These are phyloP conservation scores for Zea luxurians DNA, from an alignment of 176 grass and related monocot genomes.

Conservation along the genomic window DNA sequence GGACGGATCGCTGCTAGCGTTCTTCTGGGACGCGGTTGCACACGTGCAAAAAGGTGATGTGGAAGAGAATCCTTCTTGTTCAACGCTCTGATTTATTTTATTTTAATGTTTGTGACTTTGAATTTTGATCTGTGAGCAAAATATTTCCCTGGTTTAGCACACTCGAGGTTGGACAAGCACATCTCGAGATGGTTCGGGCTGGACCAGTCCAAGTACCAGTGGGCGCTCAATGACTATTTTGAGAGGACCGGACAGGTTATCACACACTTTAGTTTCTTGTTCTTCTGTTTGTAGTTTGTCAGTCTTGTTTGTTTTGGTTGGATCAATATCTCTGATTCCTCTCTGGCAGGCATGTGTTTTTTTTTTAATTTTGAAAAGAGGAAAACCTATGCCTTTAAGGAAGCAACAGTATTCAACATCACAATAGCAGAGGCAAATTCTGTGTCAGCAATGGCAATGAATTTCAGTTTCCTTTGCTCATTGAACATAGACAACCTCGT, in stretches of 20 bases:
- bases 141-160: constrained; percentile 46
- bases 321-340: too few relatives aligned
- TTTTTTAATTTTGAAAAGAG: too few relatives aligned
- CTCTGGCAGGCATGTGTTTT: too few relatives aligned
- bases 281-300: too few relatives aligned
- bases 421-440: too few relatives aligned
- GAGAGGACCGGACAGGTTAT: constrained; percentile 60
- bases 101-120: constrained; percentile 16
- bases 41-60: constrained; percentile 71
- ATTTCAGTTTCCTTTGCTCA: too few relatives aligned
- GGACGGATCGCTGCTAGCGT: constrained; percentile 36
- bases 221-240: constrained; percentile 72
- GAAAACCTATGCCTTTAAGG: too few relatives aligned
- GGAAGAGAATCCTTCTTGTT: not conserved
- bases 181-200: constrained; percentile 82
- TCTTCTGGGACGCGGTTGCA: constrained; percentile 61
- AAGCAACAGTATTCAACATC: too few relatives aligned
- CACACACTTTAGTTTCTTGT: not conserved
- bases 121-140: constrained; percentile 15
- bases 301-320: too few relatives aligned
- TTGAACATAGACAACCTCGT: too few relatives aligned
- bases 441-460: too few relatives aligned
- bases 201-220: constrained; percentile 84
- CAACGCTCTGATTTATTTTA: not conserved
- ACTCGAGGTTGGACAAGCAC: constrained; percentile 74